phyloP scores from a whole-genome alignment of 2,329 filamentous ascomycete species.

The Ascosphaera pollenicola region DNA sequence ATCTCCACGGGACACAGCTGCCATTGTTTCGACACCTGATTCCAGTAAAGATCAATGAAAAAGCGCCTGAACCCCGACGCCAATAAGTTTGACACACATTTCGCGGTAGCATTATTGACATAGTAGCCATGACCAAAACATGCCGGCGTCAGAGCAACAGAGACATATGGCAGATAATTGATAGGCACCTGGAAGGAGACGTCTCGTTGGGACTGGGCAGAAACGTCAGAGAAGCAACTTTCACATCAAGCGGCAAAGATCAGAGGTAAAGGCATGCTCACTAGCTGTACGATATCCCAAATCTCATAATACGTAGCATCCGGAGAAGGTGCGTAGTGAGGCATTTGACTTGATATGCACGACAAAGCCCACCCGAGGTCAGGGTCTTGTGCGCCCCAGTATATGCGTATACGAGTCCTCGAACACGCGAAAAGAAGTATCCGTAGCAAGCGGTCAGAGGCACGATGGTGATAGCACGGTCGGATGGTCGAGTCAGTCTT shows the following conservation, averaged over 20 bases:
- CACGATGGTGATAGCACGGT: too few species aligned
- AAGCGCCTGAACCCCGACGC: constrained; percentile 36
- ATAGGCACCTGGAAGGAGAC: constrained; percentile 36
- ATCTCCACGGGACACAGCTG: constrained; percentile 38
- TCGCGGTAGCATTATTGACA: constrained; percentile 26
- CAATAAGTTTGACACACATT: constrained; percentile 41
- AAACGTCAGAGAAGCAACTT: too few species aligned
- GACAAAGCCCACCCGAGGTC: too few species aligned
- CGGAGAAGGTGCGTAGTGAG: constrained; percentile 16
- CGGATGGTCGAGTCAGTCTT: too few species aligned
- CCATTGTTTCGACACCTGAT: constrained; percentile 30
- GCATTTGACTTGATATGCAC: too few species aligned
- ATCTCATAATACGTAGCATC: constrained; percentile 16
- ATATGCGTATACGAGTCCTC: too few species aligned
- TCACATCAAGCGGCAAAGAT: too few species aligned
- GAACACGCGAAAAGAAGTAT: too few species aligned
- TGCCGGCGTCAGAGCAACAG: constrained; percentile 32
- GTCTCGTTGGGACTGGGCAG: constrained; percentile 38
- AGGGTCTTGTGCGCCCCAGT: too few species aligned
- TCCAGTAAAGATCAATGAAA: constrained; percentile 42
- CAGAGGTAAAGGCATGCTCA: constrained; percentile 10
- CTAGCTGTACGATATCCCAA: constrained; percentile 18
- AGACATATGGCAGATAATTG: constrained; percentile 37
- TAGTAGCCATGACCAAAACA: constrained; percentile 36
- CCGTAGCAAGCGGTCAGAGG: too few species aligned